Evolutionary conservation across 2,329 filamentous ascomycete genomes (phyloP).

Genomic region (Ceratocystis ficicola): DNA sequence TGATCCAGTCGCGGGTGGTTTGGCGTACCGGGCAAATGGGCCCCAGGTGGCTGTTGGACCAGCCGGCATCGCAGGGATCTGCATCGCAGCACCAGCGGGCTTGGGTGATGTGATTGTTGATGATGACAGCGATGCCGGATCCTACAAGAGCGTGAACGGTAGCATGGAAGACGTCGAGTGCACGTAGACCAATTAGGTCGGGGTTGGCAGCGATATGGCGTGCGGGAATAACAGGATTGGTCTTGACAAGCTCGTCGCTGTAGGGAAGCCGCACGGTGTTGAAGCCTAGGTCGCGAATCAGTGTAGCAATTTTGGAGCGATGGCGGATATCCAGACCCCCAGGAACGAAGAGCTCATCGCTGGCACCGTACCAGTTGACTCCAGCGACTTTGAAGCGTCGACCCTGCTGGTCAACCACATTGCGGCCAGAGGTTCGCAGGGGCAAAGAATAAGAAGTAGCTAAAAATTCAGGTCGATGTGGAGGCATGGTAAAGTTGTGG

Average conservation of each 20-base stretch:
- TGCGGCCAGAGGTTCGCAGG: slow-evolving; percentile 45
- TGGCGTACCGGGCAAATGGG: slow-evolving; percentile 48
- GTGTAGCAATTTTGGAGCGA: slow-evolving; percentile 46
- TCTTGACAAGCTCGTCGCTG: slow-evolving; percentile 53
- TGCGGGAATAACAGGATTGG: slow-evolving; percentile 41
- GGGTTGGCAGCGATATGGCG: slow-evolving; percentile 44
- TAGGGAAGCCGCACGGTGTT: slow-evolving; percentile 60
- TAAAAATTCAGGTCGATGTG: slow-evolving; percentile 35
- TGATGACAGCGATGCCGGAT: slow-evolving; percentile 50
- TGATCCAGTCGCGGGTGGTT: slow-evolving; percentile 54
- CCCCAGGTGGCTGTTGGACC: slow-evolving; percentile 53
- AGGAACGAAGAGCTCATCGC: slow-evolving; percentile 52
- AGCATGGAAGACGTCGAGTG: slow-evolving; percentile 50
- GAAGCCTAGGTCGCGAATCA: slow-evolving; percentile 51
- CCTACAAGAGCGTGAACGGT: slow-evolving; percentile 48
- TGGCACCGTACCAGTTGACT: slow-evolving; percentile 61
- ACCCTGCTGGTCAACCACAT: slow-evolving; percentile 47
- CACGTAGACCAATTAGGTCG: slow-evolving; percentile 44
- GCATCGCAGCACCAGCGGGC: slow-evolving; percentile 58
- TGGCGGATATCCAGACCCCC: slow-evolving; percentile 53
- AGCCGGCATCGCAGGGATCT: slow-evolving; percentile 54
- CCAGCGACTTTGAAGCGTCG: slow-evolving; percentile 50
- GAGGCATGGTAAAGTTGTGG: slow-evolving; percentile 37
- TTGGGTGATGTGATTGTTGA: slow-evolving; percentile 60
- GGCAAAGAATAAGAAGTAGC: slow-evolving; percentile 40